Base-by-base conservation (phyloP, 371 early-diverging fungal genomes). In the Haplosporangium sp. region DNA sequence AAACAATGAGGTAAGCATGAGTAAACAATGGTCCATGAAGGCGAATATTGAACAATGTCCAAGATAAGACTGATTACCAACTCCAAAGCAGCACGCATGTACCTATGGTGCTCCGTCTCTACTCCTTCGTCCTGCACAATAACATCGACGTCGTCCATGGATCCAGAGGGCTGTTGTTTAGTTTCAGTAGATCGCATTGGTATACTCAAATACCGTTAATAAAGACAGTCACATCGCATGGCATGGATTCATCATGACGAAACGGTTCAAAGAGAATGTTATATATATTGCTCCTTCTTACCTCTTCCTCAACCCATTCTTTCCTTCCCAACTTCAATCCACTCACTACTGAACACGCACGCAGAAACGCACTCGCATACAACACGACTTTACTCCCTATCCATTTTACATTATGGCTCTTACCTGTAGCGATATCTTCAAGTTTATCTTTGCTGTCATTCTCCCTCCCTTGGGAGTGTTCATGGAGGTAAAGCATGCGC, bases 401-500 rank as follows among this genome's bases (percentile, higher is more conserved):
- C 29, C 29, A 29, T 4, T 29, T 29, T 4, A 29, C 29, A 29
- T 2, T 23, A 83, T 82, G 81, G 79, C 82, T 56, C 69, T 82
- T 14, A 83, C 81, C 45, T 73, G 55, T 47, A 43, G 52, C 48
- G 83, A 84, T 61, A 73, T 83, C 64, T 73, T 70, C 73, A 83
- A 77, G 66, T 79, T 83, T 50, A 67, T 81, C 61, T 72, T 69
- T 50, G 84, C 84, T 58, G 69, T 81, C 47, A 69, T 83, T 63
- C 52, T 85, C 45, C 81, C 83, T 20, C 82, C 83, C 43, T 37
- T 85, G 5, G 83, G 84, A 59, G 84, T 85, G 9, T 55, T 85
- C 48, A 45, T 85, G 37, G 84, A 85, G 81, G 74, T 67, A 58
- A 59, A 47, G 16, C 37, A 18, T 29, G 4, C 29, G 4, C 29